These are phyloP conservation scores for Colletotrichum orchidophilum DNA, from an alignment of 2,329 filamentous ascomycete genomes.

Conservation along the genomic window DNA sequence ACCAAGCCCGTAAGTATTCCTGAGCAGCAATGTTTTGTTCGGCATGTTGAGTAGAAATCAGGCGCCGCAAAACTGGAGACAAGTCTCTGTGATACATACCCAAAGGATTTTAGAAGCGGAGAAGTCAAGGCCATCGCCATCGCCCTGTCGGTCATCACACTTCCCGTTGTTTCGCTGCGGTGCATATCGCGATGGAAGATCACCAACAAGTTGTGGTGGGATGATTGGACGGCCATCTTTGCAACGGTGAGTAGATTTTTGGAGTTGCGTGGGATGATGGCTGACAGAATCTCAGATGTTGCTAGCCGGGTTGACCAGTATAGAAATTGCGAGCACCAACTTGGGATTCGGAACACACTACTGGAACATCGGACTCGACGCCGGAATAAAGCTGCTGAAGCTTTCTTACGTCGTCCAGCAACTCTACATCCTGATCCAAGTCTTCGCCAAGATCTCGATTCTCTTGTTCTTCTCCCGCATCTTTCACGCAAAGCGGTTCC, in stretches of 20 bases:
- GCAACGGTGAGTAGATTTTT: slow-evolving; percentile 15
- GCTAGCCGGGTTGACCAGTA: slow-evolving; percentile 32
- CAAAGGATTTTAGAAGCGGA: slow-evolving; percentile 33
- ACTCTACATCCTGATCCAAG: slow-evolving; percentile 39
- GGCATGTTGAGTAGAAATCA: neutral
- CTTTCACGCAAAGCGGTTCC: slow-evolving; percentile 34
- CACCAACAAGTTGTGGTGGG: slow-evolving; percentile 34
- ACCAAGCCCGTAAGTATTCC: slow-evolving; percentile 29
- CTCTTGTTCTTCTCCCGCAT: slow-evolving; percentile 38
- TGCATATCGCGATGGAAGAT: slow-evolving; percentile 33
- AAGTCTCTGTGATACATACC: slow-evolving; percentile 34
- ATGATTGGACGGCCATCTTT: slow-evolving; percentile 33
- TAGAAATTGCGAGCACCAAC: slow-evolving; percentile 35
- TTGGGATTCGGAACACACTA: slow-evolving; percentile 38
- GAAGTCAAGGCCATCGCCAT: slow-evolving; percentile 41
- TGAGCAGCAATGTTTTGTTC: neutral
- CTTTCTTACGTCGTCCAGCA: slow-evolving; percentile 37
- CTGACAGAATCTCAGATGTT: slow-evolving; percentile 19
- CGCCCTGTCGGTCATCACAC: slow-evolving; percentile 28
- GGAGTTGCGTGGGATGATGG: no score
- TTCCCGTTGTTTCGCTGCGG: slow-evolving; percentile 32
- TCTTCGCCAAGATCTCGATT: slow-evolving; percentile 39
- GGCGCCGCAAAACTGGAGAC: slow-evolving; percentile 13
- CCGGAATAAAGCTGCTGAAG: slow-evolving; percentile 26
- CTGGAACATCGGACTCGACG: slow-evolving; percentile 36